Evolutionary conservation across 2,329 filamentous ascomycete genomes (phyloP), one percentile per base, ranked within the genome.

Genomic region (Fusarium sp.): DNA sequence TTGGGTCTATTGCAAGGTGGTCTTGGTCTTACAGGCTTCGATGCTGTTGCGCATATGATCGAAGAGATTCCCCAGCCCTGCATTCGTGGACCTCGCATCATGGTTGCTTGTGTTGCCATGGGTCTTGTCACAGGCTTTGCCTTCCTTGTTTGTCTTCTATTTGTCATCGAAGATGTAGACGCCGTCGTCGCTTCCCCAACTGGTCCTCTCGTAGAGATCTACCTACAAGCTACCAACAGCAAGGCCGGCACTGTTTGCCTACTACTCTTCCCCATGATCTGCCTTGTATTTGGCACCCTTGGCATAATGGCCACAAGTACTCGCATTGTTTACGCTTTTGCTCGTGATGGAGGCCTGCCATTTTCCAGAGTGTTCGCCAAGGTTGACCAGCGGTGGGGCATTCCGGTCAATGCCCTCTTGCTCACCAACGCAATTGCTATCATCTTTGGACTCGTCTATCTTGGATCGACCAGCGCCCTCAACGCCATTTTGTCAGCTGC

Each of bases 161-260:
- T 51, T 0, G 48, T 51, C 31, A 51, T 51, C n/a, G 37, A 51
- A 1, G 48, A 51, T 0, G 31, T 51, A 0, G 31, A 37, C 0
- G 48, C 31, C 0, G 48, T 51, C 4, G 48, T 51, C 9, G 48
- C 48, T 4, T 51, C 48, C 0, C 31, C 31, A 11, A 37, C 31
- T 1, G 48, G 48, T 7, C 48, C 48, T 6, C 48, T 51, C 18
- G 48, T 51, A 1, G 48, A 51, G 48, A 51, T 51, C 18, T 51
- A 37, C 31, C n/a, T 51, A 0, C 48, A 51, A 11, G 48, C 48
- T 0, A 51, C 48, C 0, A 51, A 37, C 31, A 51, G 48, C 9
- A 51, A 51, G 12, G 48, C 48, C 0, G n/a, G 48, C 5, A 51
- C 48, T 35, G 48, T 51, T 21, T 51, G 31, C 12, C 48, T 51